These are phyloP conservation scores for Hypoxylon sp. DNA, from an alignment of 2,329 filamentous ascomycete species.

Conservation along the genomic window DNA sequence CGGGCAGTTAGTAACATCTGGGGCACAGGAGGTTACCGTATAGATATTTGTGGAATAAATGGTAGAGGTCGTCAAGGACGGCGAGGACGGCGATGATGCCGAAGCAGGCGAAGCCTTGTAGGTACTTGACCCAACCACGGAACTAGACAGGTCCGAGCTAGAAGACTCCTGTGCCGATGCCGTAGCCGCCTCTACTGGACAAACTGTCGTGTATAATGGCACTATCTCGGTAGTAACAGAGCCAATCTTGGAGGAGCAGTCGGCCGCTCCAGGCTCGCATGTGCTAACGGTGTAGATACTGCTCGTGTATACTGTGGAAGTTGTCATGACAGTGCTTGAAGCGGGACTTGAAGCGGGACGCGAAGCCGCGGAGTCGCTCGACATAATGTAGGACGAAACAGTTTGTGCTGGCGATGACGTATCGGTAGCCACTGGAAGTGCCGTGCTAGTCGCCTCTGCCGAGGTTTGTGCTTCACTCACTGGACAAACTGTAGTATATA, in stretches of 20 bases:
- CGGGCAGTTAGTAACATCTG: slow-evolving; percentile 46
- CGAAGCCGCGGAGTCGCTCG: slow-evolving; percentile 27
- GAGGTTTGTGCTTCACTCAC: slow-evolving; percentile 37
- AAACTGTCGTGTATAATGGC: slow-evolving; percentile 47
- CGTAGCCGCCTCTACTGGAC: slow-evolving; percentile 42
- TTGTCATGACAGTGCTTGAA: slow-evolving; percentile 39
- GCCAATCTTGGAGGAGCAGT: slow-evolving; percentile 43
- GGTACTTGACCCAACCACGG: slow-evolving; percentile 16
- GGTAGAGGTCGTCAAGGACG: slow-evolving; percentile 48
- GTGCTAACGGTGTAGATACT: slow-evolving; percentile 47
- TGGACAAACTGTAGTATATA: slow-evolving; percentile 50
- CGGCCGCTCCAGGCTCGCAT: slow-evolving; percentile 37
- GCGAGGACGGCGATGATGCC: slow-evolving; percentile 24
- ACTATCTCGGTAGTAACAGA: slow-evolving; percentile 45
- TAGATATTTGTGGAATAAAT: slow-evolving; percentile 49
- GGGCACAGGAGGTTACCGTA: slow-evolving; percentile 47
- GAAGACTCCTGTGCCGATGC: slow-evolving; percentile 9
- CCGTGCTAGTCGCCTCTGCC: slow-evolving; percentile 23
- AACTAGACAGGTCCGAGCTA: slow-evolving; percentile 12
- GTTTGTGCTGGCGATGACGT: slow-evolving; percentile 23
- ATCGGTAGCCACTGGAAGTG: slow-evolving; percentile 27
- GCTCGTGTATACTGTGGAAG: slow-evolving; percentile 46
- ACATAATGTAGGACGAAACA: slow-evolving; percentile 29
- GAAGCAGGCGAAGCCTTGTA: slow-evolving; percentile 20
- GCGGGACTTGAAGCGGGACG: slow-evolving; percentile 13